Base-by-base conservation (phyloP, 371 early-diverging fungal genomes). In the Circinella minor region DNA sequence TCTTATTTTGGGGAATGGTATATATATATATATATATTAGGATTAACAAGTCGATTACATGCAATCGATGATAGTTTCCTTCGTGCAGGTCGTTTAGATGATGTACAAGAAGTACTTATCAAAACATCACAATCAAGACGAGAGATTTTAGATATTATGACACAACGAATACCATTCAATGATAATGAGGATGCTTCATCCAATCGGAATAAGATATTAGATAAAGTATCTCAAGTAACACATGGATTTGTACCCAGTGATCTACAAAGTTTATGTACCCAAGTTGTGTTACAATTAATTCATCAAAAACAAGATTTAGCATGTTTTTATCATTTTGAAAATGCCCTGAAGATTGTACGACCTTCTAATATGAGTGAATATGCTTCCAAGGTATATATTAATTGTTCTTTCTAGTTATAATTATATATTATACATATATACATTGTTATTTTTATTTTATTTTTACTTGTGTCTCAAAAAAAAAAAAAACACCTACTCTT, bases 231-330 rank as follows among this genome's bases (percentile, higher is more conserved):
- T 4, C 84, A 92, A 62, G 92, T 92, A 67, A 97, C 98, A 0
- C 99, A 99, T 83, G 99, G 99, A 9, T 94, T 89, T 76, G 91
- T 90, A 0, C 87, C 94, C 0, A 88, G 92, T 20, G 94, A 94
- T 75, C 75, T 94, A 37, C 89, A 90, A 70, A 87, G 83, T 46
- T 67, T 94, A 27, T 91, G 91, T 63, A 73, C 85, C 36, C 85
- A 89, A 49, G 84, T 81, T 4, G 83, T 83, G 1, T 65, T 90
- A 27, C 59, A 67, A 15, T 66, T 86, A 15, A 78, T 90, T 0
- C 77, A 82, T 38, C 14, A 55, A 37, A 36, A 36, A 13, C 46
- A 39, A n/a, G 20, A 55, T 65, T 57, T 54, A 2, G 71, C 69
- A 9, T 17, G 43, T 2, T 49, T 54, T 13, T 37, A 67, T 6